Percentiles rank a stretch among this genome's conserved stretches.
Conservation (phyloP, 23 red algal species). For the Chondrus crispus region DNA sequence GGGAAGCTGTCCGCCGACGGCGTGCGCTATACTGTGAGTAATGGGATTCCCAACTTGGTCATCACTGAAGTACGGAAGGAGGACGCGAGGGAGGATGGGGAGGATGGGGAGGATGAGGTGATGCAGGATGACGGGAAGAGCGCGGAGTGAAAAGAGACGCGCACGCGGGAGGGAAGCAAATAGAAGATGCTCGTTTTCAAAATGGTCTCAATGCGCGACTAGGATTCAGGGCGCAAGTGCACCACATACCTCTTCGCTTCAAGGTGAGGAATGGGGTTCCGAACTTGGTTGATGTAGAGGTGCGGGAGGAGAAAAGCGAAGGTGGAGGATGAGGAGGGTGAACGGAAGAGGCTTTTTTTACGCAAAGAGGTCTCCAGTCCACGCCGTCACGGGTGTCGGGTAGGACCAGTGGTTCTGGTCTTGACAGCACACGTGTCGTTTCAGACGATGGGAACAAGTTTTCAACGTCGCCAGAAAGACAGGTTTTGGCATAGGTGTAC, state of each 20-base stretch:
- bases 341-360: too few species aligned
- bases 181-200: background rate
- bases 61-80: conserved; percentile 27
- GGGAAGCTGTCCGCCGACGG: conserved; percentile 17
- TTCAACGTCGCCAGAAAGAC: too few species aligned
- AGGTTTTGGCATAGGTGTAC: too few species aligned
- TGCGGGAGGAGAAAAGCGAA: background rate
- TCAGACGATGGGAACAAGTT: too few species aligned
- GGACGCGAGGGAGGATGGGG: background rate
- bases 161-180: background rate
- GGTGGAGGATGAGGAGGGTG: too few species aligned
- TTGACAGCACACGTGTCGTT: too few species aligned
- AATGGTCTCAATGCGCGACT: too few species aligned
- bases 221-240: too few species aligned
- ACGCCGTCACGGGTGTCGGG: too few species aligned
- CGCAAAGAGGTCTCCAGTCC: too few species aligned
- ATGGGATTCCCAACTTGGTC: conserved; percentile 62
- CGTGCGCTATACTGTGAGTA: conserved; percentile 9
- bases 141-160: background rate
- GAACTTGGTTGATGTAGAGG: conserved; percentile 49
- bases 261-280: conserved; percentile 49
- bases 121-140: background rate
- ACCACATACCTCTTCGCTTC: too few species aligned
- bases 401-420: too few species aligned
- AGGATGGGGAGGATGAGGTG: background rate